Evolutionary conservation across 106 monocot genomes (phyloP), one percentile per base, ranked within the genome.

Genomic region (Amphibolis antarctica): DNA sequence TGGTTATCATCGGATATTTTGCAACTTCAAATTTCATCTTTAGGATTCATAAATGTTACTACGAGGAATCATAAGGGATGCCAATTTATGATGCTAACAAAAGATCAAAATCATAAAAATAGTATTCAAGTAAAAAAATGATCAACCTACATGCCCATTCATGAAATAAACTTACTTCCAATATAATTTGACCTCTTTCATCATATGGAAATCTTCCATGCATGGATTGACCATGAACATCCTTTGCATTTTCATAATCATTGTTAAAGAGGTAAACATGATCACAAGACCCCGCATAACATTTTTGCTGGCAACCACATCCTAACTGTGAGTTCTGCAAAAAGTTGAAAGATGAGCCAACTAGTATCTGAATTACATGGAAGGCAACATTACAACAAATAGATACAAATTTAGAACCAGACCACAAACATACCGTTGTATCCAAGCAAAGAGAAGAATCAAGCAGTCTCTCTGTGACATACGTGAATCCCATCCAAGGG

Each of bases 191-290:
- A 6, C 93, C 75, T 46, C 48, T 82, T 57, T 84, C 86, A 74
- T 94, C 89, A 72, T 89, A 94, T 28, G 89, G 79, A 70, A 89
- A 94, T 65, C 89, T 86, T 46, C 83, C 81, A 56, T 48, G 77
- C 83, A 89, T 89, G 26, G 78, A 62, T 61, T 66, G 68, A 44
- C 86, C 83, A 76, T 77, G 23, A 55, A 86, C 68, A 78, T 94
- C 89, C 67, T 71, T 60, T 22, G 86, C 86, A 76, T 76, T 78
- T 64, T 84, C 82, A 72, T 80, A 78, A 51, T 86, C 89, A 82
- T 84, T 80, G 21, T 94, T 78, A 64, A 89, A 89, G 42, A 94
- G 83, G 63, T 83, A 89, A 18, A 89, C 89, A 74, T 94, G 94
- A 74, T 89, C 89, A 70, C 94, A 94, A 10, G 57, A 74, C 63